Conservation (phyloP, 257 asterid species). For the Solanum paucissectum region DNA sequence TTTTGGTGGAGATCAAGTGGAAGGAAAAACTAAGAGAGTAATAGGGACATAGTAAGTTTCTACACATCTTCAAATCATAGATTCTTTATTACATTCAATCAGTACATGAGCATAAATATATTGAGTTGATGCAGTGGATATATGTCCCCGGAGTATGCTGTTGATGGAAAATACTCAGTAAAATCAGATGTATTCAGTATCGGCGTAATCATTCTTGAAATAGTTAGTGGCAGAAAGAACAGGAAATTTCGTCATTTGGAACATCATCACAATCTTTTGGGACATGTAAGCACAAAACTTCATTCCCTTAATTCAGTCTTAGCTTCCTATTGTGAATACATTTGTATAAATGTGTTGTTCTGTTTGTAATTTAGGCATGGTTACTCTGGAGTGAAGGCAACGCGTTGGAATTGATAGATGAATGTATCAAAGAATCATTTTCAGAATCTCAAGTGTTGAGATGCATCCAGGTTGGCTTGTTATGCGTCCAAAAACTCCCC, state of each 20-base stretch:
- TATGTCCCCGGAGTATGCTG: constrained; percentile 3
- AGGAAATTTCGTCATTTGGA: constrained; percentile 5
- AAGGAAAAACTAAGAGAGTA: constrained; percentile 1
- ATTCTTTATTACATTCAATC: not conserved
- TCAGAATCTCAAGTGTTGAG: constrained; percentile 1
- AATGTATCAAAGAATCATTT: not conserved
- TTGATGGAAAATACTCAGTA: constrained; percentile 1
- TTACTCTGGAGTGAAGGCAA: constrained; percentile 1
- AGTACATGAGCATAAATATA: not conserved
- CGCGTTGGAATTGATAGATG: constrained; percentile 1
- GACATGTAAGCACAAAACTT: constrained; percentile 7
- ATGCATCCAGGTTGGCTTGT: constrained; percentile 7
- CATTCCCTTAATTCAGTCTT: not conserved
- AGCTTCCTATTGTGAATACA: not conserved
- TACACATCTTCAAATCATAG: not conserved
- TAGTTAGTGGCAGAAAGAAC: constrained; percentile 7
- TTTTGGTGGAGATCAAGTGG: constrained; percentile 4
- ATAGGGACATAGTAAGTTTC: constrained; percentile 13
- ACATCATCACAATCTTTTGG: constrained; percentile 15
- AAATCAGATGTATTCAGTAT: constrained; percentile 7
- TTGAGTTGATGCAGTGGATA: constrained; percentile 4
- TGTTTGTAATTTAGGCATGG: constrained; percentile 2
- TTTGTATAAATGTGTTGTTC: not conserved
- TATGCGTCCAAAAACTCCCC: constrained; percentile 5
- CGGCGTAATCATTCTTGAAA: not conserved